Conservation (phyloP, 192 early-diverging fungal genomes). For the Spinellus fusiger region DNA sequence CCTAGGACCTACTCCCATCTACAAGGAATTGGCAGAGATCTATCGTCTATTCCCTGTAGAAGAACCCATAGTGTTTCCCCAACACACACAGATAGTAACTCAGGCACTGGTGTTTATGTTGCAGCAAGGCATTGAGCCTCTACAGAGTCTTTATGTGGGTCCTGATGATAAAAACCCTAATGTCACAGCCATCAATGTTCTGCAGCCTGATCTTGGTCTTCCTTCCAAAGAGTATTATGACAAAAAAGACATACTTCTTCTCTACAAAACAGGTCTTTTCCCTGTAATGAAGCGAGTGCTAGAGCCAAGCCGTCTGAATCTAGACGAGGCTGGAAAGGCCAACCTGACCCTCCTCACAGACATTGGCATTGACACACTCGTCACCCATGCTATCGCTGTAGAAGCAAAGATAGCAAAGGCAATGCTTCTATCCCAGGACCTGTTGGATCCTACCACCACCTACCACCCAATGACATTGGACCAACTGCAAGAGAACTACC, state of each 20-base stretch:
- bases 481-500: conserved; percentile 28
- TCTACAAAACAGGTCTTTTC: conserved; percentile 37
- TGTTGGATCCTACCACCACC: conserved; percentile 41
- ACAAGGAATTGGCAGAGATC: conserved; percentile 28
- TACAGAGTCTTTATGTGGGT: conserved; percentile 44
- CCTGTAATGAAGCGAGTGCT: conserved; percentile 37
- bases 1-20: conserved; percentile 35
- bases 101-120: neutral
- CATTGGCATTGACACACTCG: conserved; percentile 16
- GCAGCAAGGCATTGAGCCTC: conserved; percentile 2
- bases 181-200: conserved; percentile 39
- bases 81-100: neutral
- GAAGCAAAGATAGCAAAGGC: conserved; percentile 52
- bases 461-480: conserved; percentile 40
- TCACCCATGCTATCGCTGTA: conserved; percentile 46
- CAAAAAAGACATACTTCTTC: conserved; percentile 34
- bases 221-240: conserved; percentile 66
- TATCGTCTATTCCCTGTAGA: conserved; percentile 20
- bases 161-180: conserved; percentile 55
- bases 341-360: neutral
- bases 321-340: neutral
- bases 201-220: conserved; percentile 47
- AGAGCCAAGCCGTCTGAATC: conserved; percentile 2
- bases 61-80: neutral
- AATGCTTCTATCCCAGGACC: conserved; percentile 38